A percentile compares a stretch with the other conserved stretches of the same genome.
Conservation (phyloP, 73 alveolate genomes). For the Effrenium voratum region DNA sequence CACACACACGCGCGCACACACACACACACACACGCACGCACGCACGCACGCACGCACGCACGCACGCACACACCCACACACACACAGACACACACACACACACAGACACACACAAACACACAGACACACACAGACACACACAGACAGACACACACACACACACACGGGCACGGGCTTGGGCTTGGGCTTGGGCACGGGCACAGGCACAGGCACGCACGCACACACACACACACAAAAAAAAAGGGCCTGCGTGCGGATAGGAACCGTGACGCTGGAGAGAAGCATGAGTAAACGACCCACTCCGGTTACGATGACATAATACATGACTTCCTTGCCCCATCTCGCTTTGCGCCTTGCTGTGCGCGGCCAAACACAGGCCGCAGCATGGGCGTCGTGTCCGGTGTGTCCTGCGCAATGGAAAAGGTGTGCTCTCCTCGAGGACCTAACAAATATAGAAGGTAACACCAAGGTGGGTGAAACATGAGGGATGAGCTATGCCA, state of each 20-base stretch:
- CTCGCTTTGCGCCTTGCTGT: constrained; percentile 11
- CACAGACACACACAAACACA: background rate
- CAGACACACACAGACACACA: background rate
- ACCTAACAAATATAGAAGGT: too few species aligned
- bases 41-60: too few species aligned
- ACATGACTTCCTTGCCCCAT: too few species aligned
- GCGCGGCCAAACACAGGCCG: constrained; percentile 37
- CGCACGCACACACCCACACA: too few species aligned
- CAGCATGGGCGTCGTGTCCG: constrained; percentile 46
- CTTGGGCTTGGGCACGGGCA: background rate
- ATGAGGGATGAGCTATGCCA: too few species aligned
- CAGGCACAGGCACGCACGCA: background rate
- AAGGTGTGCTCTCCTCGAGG: too few species aligned
- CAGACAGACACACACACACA: too few species aligned
- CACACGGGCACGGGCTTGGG: too few species aligned
- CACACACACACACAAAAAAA: background rate
- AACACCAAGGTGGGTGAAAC: too few species aligned
- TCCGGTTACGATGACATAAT: background rate
- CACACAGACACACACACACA: background rate
- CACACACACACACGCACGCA: background rate
- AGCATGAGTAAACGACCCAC: background rate
- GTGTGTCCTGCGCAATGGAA: constrained; percentile 18
- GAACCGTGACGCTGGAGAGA: too few species aligned
- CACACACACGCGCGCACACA: background rate
- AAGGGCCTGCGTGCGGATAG: background rate